Evolutionary conservation across 1,284 basidiomycete genomes (phyloP).

Genomic region (Neolentinus lepideus): DNA sequence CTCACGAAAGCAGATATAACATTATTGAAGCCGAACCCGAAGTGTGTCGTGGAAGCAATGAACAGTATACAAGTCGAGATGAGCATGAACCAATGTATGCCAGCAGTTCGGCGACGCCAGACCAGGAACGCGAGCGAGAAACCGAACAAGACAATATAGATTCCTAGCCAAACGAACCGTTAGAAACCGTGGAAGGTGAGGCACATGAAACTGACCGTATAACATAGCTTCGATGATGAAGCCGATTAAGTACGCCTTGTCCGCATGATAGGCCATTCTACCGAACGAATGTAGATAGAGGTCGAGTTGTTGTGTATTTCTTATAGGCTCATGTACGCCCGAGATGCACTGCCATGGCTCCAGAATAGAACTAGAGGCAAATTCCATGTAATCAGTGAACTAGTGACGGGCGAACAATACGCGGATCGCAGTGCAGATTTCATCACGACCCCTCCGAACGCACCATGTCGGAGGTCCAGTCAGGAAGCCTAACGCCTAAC

Average conservation of each 20-base stretch:
- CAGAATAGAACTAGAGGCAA: too few relatives aligned
- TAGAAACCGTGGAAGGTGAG: neutral
- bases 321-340: too few relatives aligned
- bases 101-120: neutral
- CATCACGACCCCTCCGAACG: too few relatives aligned
- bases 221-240: neutral
- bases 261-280: neutral
- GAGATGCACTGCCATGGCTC: too few relatives aligned
- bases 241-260: neutral
- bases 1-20: neutral
- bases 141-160: neutral
- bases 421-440: too few relatives aligned
- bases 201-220: neutral
- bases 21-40: neutral
- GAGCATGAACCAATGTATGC: neutral
- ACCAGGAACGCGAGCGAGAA: neutral
- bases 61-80: neutral
- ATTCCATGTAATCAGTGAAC: too few relatives aligned
- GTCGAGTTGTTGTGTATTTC: neutral
- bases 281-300: neutral
- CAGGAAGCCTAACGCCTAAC: too few relatives aligned
- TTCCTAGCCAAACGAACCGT: neutral
- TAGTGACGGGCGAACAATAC: too few relatives aligned
- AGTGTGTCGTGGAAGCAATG: neutral
- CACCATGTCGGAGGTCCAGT: too few relatives aligned